Evolutionary conservation across 306 rosid species (phyloP), one percentile per base, ranked within the genome.

Genomic region (Chamaecrista fasciculata): DNA sequence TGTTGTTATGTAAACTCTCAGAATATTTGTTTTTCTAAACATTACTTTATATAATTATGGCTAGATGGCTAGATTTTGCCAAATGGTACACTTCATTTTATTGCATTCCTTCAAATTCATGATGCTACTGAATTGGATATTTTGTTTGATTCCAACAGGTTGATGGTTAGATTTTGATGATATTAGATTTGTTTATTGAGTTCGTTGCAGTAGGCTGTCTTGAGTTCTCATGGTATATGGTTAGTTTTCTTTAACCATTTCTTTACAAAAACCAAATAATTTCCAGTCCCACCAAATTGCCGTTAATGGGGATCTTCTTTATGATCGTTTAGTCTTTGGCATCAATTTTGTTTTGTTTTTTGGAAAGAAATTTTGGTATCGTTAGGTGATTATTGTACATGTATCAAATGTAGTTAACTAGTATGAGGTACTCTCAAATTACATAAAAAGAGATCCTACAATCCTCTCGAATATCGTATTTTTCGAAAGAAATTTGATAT

Each of bases 51-150:
- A 57, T n/a, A n/a, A 33, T 16, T 16, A 4, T 8, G 3, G 26
- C 44, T 4, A 59, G 40, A 33, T 11, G 18, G n/a, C n/a, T n/a
- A n/a, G n/a, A n/a, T n/a, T 1, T 33, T 59, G 65, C 46, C 28
- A 31, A 18, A 10, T 3, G 11, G 8, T 33, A 14, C 24, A 14
- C 24, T n/a, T 7, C 33, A 28, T 9, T 9, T 29, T 14, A 9
- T 29, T 18, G 15, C 14, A 16, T 3, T 51, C 73, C 58, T 66
- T 11, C 60, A 63, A 51, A 72, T 76, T 62, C 36, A 67, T 73
- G 56, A 70, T 78, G 61, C 66, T 39, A 61, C 20, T 21, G 29
- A 70, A 46, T 31, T 16, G 19, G 40, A 39, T 14, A 71, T 14
- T 11, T 55, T 14, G 64, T 26, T 50, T 42, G 16, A 36, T 47